phyloP scores from a whole-genome alignment of 208 protist genomes.

The Herpetomonas tarakana region DNA sequence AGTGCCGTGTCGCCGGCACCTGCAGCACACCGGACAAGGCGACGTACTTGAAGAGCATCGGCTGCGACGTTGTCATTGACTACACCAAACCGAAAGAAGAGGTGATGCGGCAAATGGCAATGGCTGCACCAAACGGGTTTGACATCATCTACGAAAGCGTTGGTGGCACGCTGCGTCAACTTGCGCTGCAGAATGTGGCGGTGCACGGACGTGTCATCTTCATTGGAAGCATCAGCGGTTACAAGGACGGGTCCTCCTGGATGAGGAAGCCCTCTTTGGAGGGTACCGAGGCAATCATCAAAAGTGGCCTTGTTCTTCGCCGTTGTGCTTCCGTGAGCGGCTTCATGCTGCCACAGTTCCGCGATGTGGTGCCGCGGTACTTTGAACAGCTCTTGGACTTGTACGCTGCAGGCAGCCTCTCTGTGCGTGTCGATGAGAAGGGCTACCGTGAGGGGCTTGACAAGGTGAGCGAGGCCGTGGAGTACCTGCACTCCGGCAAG shows the following conservation, averaged over 20 bases:
- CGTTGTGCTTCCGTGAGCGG: conserved; percentile 25
- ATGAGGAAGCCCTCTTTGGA: not conserved
- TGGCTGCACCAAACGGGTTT: conserved; percentile 34
- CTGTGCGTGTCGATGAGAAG: conserved; percentile 17
- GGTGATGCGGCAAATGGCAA: conserved; percentile 16
- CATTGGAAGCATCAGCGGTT: conserved; percentile 47
- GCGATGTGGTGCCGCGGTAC: conserved; percentile 19
- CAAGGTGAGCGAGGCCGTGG: conserved; percentile 25
- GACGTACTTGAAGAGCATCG: conserved; percentile 38
- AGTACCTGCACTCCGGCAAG: conserved; percentile 28
- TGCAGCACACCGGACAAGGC: conserved; percentile 48
- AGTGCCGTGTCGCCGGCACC: conserved; percentile 55
- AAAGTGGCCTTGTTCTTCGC: conserved; percentile 9
- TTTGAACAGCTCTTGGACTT: conserved; percentile 19
- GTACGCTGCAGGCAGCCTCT: conserved; percentile 13
- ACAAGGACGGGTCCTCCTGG: conserved; percentile 25
- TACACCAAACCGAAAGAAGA: conserved; percentile 34
- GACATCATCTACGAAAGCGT: conserved; percentile 56
- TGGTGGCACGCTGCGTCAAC: conserved; percentile 30
- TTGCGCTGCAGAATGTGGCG: conserved; percentile 31
- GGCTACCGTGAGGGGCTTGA: conserved; percentile 17
- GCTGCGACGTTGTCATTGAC: conserved; percentile 47
- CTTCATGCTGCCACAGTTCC: conserved; percentile 29
- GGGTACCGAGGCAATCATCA: conserved; percentile 3
- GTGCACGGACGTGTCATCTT: conserved; percentile 27